Conservation (phyloP, 2,329 filamentous ascomycete genomes). For the Fusarium palustre region DNA sequence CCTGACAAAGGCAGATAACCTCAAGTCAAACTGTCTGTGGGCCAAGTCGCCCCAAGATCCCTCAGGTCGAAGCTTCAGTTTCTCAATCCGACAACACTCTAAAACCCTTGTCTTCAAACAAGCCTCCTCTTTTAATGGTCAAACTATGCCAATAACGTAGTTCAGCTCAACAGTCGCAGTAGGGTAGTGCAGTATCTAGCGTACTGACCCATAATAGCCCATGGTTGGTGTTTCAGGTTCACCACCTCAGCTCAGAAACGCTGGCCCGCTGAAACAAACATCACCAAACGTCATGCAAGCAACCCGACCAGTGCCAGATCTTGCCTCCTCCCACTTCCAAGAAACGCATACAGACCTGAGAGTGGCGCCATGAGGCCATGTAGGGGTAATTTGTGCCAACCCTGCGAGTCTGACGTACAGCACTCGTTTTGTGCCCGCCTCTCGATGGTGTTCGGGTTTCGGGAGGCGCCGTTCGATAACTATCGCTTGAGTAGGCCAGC, state of each 20-base stretch:
- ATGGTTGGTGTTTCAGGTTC: conserved; percentile 43
- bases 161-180: conserved; percentile 31
- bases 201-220: conserved; percentile 41
- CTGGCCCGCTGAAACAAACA: conserved; percentile 42
- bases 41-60: conserved; percentile 4
- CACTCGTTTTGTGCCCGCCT: conserved; percentile 28
- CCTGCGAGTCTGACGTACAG: conserved; percentile 36
- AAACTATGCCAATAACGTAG: conserved; percentile 24
- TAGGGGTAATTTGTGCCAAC: conserved; percentile 23
- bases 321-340: conserved; percentile 30
- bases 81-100: conserved; percentile 19
- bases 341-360: conserved; percentile 27
- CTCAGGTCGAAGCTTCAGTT: conserved; percentile 9
- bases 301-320: conserved; percentile 10
- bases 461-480: conserved; percentile 33
- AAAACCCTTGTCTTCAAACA: conserved; percentile 37
- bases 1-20: conserved; percentile 21
- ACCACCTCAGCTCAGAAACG: conserved; percentile 35
- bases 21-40: conserved; percentile 4
- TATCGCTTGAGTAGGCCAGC: conserved; percentile 6
- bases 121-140: conserved; percentile 30
- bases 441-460: conserved; percentile 34
- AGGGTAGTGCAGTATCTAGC: conserved; percentile 25
- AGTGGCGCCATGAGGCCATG: conserved; percentile 31
- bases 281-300: conserved; percentile 42